Evolutionary conservation across 768 basidiomycete genomes (phyloP).

Genomic region (Lactarius tabidus): DNA sequence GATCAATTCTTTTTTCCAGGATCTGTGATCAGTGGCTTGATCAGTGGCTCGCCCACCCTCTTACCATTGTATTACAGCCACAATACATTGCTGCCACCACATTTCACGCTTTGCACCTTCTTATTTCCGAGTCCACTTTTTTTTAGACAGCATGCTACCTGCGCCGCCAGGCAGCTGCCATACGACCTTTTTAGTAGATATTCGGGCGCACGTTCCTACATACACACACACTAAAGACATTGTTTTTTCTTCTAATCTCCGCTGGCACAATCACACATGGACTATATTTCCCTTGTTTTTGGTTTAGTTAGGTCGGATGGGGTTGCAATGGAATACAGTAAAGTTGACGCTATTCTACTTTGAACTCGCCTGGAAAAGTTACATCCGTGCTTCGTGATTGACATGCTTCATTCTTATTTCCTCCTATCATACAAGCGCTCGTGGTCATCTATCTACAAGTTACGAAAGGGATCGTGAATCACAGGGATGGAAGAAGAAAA

Average conservation of each 20-base stretch:
- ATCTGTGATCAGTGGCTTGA: conserved; percentile 15
- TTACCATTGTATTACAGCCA: not conserved
- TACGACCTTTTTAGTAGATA: not conserved
- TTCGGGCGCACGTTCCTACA: not conserved
- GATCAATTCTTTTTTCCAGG: not conserved
- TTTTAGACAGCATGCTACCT: not conserved
- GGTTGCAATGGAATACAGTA: not conserved
- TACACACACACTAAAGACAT: not conserved
- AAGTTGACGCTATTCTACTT: not conserved
- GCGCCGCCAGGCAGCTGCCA: not conserved
- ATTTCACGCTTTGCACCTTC: not conserved
- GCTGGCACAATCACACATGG: not conserved
- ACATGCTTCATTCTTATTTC: not conserved
- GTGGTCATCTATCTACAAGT: not conserved
- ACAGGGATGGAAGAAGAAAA: not conserved
- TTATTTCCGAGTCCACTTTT: not conserved
- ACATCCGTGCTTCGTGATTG: not conserved
- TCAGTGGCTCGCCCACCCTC: not conserved
- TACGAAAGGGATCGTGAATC: not conserved
- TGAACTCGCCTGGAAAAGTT: not conserved
- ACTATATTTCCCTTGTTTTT: not conserved
- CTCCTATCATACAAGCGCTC: conserved; percentile 1
- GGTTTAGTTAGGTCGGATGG: not conserved
- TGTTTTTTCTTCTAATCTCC: not conserved
- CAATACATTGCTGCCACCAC: not conserved